These are phyloP conservation scores for Zymoseptoria crescenta DNA, from an alignment of 2,329 filamentous ascomycete genomes.

Conservation along the genomic window DNA sequence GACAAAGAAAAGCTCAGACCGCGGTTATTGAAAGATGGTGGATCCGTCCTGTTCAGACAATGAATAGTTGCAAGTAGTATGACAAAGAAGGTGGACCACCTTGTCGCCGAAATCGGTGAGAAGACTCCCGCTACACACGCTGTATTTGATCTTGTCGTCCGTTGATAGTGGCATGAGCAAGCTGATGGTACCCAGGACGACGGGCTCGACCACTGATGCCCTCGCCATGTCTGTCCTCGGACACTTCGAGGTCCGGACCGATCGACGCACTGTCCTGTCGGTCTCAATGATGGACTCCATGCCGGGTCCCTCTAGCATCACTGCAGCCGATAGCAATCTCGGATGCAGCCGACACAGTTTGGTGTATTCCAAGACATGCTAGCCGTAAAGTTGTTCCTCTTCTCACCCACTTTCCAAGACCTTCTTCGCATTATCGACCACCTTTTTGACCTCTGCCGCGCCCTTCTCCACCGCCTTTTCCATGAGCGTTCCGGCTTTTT, in stretches of 20 bases:
- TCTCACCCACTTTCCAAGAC: constrained; percentile 32
- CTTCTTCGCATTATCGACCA: constrained; percentile 42
- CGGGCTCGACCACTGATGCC: neutral
- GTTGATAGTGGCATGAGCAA: neutral
- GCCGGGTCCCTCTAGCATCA: neutral
- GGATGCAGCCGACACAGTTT: neutral
- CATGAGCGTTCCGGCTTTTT: constrained; percentile 43
- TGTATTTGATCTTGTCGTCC: neutral
- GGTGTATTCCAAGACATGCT: neutral
- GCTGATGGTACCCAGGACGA: neutral
- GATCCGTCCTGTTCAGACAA: neutral
- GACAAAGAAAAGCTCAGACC: neutral
- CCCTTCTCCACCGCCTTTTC: constrained; percentile 45
- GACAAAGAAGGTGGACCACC: neutral
- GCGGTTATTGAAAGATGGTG: neutral
- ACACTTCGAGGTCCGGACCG: neutral
- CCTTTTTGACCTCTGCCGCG: constrained; percentile 41
- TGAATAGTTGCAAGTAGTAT: neutral
- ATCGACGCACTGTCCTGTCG: too few relatives aligned
- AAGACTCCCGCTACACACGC: neutral
- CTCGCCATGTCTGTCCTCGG: neutral
- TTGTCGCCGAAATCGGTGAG: neutral
- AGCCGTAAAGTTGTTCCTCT: neutral
- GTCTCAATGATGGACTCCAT: too few relatives aligned
- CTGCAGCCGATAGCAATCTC: neutral